Base-by-base conservation (phyloP, 108 stramenopile genomes). In the Cyclotella sp. region DNA sequence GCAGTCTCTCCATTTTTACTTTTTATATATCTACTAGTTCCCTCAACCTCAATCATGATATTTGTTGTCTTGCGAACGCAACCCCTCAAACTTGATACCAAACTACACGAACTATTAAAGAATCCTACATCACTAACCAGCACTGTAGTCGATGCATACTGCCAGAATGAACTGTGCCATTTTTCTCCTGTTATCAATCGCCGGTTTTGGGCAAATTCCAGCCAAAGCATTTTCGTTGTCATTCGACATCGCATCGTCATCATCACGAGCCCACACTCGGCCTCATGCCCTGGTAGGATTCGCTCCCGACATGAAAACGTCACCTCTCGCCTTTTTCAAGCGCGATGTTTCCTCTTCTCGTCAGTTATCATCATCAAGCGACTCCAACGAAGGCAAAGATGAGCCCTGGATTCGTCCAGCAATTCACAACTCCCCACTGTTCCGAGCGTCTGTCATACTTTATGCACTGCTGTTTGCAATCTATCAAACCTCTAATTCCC, bases 371-470 rank as follows among this genome's bases (percentile, higher is more conserved):
- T 24, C n/a, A 3, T 21, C 55, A 26, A 12, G 21, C 3, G 55
- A 55, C 24, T 55, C 55, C 44, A 70, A 34, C 47, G 68, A 69
- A 27, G 54, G 27, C 13, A 63, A 44, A 26, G 67, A 70, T 13
- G 44, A 68, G 26, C 70, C 74, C 34, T 82, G 75, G 68, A 82
- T 82, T 29, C 73, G 70, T 12, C 81, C 81, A n/a, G 81, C 81
- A 10, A 28, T 70, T 0, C 81, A 82, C 70, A 82, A 82, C 24
- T 82, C 81, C 3, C 58, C 63, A 45, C 21, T 82, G 45, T 82
- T 82, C 52, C 81, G 81, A 27, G 45, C 70, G 12, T 9, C 75
- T 13, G 62, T 74, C 11, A 71, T 82, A n/a, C 57, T 75, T 8
- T 75, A 75, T 27, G 74, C 81, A 0, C 63, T 82, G 5, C 70